phyloP scores from a whole-genome alignment of 352 stramenopile genomes.

The Globisporangium radiosum region DNA sequence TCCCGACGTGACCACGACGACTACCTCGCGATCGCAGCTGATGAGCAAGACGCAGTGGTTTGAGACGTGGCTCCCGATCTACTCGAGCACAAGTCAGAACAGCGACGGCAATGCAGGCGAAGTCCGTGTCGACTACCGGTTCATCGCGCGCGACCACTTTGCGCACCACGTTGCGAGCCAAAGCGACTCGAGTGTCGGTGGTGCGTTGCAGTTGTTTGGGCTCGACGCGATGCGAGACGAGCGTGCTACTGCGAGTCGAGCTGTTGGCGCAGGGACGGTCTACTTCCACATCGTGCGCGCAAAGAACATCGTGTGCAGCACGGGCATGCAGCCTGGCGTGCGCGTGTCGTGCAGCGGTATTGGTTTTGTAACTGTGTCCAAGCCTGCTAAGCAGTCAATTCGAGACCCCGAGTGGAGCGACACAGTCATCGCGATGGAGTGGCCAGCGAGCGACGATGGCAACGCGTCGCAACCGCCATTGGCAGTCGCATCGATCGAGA shows the following conservation, averaged over 20 bases:
- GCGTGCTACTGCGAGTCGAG: constrained; percentile 2
- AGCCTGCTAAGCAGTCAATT: constrained; percentile 26
- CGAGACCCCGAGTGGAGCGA: constrained; percentile 21
- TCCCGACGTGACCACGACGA: constrained; percentile 5
- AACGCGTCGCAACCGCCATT: background rate
- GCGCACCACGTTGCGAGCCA: constrained; percentile 1
- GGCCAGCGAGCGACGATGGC: background rate
- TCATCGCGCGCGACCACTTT: constrained; percentile 30
- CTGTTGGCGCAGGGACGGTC: constrained; percentile 16
- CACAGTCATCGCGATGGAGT: constrained; percentile 23
- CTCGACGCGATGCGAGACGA: background rate
- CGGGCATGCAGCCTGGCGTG: constrained; percentile 35
- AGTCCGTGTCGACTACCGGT: constrained; percentile 45
- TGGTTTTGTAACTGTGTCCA: constrained; percentile 18
- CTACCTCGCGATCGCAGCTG: background rate
- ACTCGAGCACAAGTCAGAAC: constrained; percentile 4
- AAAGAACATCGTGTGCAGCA: constrained; percentile 16
- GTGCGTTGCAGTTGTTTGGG: background rate
- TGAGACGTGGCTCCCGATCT: constrained; percentile 44
- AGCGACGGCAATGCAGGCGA: constrained; percentile 19
- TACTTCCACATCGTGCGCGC: constrained; percentile 29
- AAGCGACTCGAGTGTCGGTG: background rate
- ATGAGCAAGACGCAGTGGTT: constrained; percentile 26
- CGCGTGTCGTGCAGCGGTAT: constrained; percentile 12
- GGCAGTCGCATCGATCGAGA: constrained; percentile 20